Percentiles rank a stretch among this genome's conserved stretches.
Evolutionary conservation across 495 filamentous ascomycete species (phyloP).

Genomic region (Hypomontagnella submonticulosa): DNA sequence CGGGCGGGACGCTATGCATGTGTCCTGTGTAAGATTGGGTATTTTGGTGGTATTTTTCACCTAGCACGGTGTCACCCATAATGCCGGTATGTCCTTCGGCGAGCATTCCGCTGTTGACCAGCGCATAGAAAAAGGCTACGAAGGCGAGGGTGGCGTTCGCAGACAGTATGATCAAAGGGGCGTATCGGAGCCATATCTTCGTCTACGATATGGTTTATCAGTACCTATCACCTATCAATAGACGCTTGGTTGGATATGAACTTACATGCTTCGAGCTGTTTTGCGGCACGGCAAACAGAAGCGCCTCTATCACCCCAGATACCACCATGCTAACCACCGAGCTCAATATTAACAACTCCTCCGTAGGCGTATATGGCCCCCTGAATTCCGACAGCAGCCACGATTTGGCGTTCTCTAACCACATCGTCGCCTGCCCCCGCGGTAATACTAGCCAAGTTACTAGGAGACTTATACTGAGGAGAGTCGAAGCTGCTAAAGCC

Average conservation of each 20-base stretch:
- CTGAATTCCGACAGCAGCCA: slow-evolving; percentile 11
- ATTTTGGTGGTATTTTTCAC: background rate
- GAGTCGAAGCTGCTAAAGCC: background rate
- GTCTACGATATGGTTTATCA: slow-evolving; percentile 11
- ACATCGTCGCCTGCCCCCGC: slow-evolving; percentile 7
- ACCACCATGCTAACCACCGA: slow-evolving; percentile 28
- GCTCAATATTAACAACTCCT: slow-evolving; percentile 26
- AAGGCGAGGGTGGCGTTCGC: slow-evolving; percentile 24
- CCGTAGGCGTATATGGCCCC: slow-evolving; percentile 11
- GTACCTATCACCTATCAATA: background rate
- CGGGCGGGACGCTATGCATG: background rate
- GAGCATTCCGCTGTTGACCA: background rate
- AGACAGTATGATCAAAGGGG: slow-evolving; percentile 22
- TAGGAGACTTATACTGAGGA: background rate
- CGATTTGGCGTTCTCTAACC: slow-evolving; percentile 6
- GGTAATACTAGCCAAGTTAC: slow-evolving; percentile 1
- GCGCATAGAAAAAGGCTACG: slow-evolving; percentile 18
- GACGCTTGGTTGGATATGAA: background rate
- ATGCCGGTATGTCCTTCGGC: background rate
- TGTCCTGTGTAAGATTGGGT: background rate
- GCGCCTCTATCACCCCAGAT: slow-evolving; percentile 21
- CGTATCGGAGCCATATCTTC: slow-evolving; percentile 23
- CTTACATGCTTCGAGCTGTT: slow-evolving; percentile 25
- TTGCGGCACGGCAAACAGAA: slow-evolving; percentile 5
- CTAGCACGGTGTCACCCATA: no score